Conservation (phyloP, 805 yeast genomes). For the Yarrowia phangngaensis region DNA sequence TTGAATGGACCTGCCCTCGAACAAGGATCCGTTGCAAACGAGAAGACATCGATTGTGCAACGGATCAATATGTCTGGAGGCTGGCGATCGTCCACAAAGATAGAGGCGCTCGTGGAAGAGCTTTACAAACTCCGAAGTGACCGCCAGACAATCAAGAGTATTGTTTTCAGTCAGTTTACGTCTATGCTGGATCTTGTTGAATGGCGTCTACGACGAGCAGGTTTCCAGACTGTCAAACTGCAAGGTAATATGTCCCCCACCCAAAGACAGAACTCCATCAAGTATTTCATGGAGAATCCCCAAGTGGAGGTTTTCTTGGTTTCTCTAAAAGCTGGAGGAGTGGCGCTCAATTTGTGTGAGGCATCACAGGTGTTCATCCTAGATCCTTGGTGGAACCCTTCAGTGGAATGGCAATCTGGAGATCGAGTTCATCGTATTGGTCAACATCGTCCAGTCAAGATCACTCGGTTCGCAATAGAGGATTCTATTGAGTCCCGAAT, state of each 20-base stretch:
- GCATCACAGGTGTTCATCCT: slow-evolving; percentile 93
- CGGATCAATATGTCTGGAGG: slow-evolving; percentile 76
- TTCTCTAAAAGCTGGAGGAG: slow-evolving; percentile 97
- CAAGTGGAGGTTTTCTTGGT: slow-evolving; percentile 91
- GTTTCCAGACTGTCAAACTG: slow-evolving; percentile 87
- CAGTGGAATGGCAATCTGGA: slow-evolving; percentile 97
- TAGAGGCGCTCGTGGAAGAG: slow-evolving; percentile 94
- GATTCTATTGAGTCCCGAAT: slow-evolving; percentile 96
- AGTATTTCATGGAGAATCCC: slow-evolving; percentile 87
- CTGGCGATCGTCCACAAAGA: slow-evolving; percentile 94
- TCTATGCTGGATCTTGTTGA: slow-evolving; percentile 94
- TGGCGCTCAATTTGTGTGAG: slow-evolving; percentile 91
- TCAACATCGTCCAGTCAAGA: slow-evolving; percentile 88
- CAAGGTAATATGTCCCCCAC: slow-evolving; percentile 97
- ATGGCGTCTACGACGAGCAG: slow-evolving; percentile 93
- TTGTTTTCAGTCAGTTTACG: slow-evolving; percentile 96
- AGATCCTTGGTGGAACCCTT: slow-evolving; percentile 99
- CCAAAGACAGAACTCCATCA: slow-evolving; percentile 88
- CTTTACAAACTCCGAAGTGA: slow-evolving; percentile 82
- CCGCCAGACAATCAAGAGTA: slow-evolving; percentile 83
- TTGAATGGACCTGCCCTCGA: slow-evolving; percentile 74
- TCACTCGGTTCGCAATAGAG: slow-evolving; percentile 88
- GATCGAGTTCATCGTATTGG: slow-evolving; percentile 98
- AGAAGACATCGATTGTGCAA: slow-evolving; percentile 68
- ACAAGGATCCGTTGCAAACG: slow-evolving; percentile 54